These are phyloP conservation scores for Lolium rigidum DNA, from an alignment of 176 grass and related monocot genomes.

Conservation along the genomic window DNA sequence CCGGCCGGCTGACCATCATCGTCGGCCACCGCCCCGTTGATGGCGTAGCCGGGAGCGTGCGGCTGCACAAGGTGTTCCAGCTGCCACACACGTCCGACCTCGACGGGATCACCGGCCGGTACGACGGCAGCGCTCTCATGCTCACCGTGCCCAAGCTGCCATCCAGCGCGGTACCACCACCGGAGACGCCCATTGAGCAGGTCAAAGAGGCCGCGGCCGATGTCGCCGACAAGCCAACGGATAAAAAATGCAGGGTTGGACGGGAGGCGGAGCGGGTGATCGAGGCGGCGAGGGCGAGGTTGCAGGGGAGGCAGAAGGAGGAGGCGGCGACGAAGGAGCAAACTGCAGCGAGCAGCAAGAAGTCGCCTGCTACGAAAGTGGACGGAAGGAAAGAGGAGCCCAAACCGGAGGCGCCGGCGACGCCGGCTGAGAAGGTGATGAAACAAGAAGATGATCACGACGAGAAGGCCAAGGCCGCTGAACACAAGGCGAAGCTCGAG, in stretches of 20 bases:
- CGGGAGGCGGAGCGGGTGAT: conserved; percentile 6
- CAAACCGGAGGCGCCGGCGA: not conserved
- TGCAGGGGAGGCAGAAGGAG: not conserved
- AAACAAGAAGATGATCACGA: not conserved
- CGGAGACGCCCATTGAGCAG: not conserved
- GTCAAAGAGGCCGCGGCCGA: not conserved
- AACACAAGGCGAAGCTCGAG: conserved; percentile 17
- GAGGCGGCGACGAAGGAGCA: not conserved
- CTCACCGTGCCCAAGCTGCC: conserved; percentile 56
- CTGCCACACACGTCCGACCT: conserved; percentile 52
- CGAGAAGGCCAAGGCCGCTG: conserved; percentile 16
- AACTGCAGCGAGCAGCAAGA: not conserved
- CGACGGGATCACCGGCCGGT: conserved; percentile 48
- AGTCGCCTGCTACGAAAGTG: not conserved
- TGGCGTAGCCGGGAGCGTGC: not conserved
- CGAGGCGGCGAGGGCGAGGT: conserved; percentile 6
- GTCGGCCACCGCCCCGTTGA: conserved; percentile 27
- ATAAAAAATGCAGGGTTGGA: not conserved
- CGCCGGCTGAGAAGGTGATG: not conserved
- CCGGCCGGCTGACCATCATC: conserved; percentile 53
- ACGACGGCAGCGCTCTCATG: conserved; percentile 45
- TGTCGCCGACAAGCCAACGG: not conserved
- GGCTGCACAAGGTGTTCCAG: conserved; percentile 49
- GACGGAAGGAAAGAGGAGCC: not conserved
- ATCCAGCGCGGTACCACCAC: not conserved